A percentile compares a stretch with the other conserved stretches of the same genome.
Evolutionary conservation across 805 yeast genomes (phyloP).

Genomic region (Candida adriatica): DNA sequence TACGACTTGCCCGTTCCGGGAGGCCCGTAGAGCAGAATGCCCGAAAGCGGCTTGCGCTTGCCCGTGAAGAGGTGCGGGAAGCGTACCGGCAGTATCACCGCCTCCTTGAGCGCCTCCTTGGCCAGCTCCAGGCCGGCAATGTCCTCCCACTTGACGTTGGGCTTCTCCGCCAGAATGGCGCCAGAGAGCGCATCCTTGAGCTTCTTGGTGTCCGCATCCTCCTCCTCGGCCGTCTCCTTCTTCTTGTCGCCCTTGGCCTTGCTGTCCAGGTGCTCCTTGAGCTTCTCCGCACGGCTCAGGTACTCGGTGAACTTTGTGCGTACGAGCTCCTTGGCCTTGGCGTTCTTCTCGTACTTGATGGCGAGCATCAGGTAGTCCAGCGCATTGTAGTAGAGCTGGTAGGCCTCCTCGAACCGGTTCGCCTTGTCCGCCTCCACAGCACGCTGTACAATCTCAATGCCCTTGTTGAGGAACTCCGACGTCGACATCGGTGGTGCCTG

Average conservation of each 20-base stretch:
- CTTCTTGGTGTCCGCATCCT: conserved; percentile 80
- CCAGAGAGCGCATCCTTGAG: conserved; percentile 87
- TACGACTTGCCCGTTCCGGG: conserved; percentile 99
- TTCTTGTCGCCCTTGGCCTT: conserved; percentile 48
- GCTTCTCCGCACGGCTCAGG: conserved; percentile 85
- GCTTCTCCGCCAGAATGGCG: conserved; percentile 85
- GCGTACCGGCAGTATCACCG: conserved; percentile 91
- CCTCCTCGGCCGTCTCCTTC: conserved; percentile 40
- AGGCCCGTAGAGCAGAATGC: conserved; percentile 83
- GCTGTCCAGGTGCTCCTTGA: conserved; percentile 82
- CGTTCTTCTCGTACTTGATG: conserved; percentile 88
- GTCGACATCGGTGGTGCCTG: conserved; percentile 26
- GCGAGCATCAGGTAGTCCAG: conserved; percentile 94
- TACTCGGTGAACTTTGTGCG: conserved; percentile 88
- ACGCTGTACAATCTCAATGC: conserved; percentile 88
- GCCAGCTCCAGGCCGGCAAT: conserved; percentile 95
- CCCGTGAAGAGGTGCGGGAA: conserved; percentile 96
- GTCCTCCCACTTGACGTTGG: conserved; percentile 91
- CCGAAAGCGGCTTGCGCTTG: conserved; percentile 86
- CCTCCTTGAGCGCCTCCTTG: conserved; percentile 94
- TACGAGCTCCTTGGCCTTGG: conserved; percentile 80
- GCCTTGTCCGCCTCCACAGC: conserved; percentile 94
- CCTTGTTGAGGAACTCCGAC: conserved; percentile 82
- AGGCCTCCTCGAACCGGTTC: conserved; percentile 88
- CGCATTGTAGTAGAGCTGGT: conserved; percentile 86